phyloP scores from a whole-genome alignment of 495 filamentous ascomycete genomes.

The Annulohypoxylon moriforme region DNA sequence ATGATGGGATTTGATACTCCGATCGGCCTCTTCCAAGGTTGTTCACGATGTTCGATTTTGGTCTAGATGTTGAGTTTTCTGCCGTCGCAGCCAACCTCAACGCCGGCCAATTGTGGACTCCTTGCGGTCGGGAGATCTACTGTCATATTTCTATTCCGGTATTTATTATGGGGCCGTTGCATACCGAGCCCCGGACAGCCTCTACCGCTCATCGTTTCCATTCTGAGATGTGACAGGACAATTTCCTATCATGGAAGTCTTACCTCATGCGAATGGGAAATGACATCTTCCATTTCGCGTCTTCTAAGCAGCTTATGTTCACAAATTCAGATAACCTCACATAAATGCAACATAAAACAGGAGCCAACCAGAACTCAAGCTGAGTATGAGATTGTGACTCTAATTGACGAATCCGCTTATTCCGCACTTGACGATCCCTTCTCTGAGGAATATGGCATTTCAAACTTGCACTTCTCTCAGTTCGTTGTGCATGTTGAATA shows the following conservation, averaged over 20 bases:
- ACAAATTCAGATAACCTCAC: background rate
- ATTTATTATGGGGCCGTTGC: constrained; percentile 25
- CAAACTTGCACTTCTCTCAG: background rate
- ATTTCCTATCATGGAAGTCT: constrained; percentile 3
- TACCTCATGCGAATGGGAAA: background rate
- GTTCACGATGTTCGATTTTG: constrained; percentile 14
- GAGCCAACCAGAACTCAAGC: background rate
- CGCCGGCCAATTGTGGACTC: constrained; percentile 41
- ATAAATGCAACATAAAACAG: background rate
- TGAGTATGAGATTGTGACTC: background rate
- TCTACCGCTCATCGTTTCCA: constrained; percentile 10
- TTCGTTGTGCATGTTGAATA: background rate
- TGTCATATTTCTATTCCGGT: constrained; percentile 23
- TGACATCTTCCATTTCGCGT: background rate
- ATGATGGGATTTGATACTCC: constrained; percentile 10
- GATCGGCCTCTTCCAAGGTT: constrained; percentile 9
- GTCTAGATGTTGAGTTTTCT: constrained; percentile 18
- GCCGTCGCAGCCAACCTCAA: constrained; percentile 33
- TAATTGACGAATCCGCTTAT: background rate
- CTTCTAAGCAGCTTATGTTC: constrained; percentile 1
- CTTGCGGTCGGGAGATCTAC: constrained; percentile 36
- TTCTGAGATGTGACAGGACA: constrained; percentile 9
- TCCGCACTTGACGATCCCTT: background rate
- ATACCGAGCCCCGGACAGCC: constrained; percentile 34
- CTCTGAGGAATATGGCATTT: background rate